A percentile compares a stretch with the other conserved stretches of the same genome.
Conservation (phyloP, 2,329 filamentous ascomycete genomes). For the Macroventuria anomochaeta region DNA sequence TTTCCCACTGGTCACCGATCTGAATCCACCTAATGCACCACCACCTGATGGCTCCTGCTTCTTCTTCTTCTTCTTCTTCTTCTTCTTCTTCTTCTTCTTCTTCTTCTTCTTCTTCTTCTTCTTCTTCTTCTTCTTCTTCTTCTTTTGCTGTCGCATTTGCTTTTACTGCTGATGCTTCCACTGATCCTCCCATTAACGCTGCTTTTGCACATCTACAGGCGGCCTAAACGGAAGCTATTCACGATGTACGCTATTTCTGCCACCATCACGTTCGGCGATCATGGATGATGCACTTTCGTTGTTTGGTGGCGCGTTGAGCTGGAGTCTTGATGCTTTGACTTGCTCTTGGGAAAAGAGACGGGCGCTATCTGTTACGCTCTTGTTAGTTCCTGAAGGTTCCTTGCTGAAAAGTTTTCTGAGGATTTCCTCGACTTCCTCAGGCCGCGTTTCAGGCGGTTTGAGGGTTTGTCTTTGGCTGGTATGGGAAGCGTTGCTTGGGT, state of each 20-base stretch:
- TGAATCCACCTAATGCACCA: neutral
- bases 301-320: neutral
- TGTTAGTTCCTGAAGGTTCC: neutral
- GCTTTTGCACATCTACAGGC: neutral
- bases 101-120: too few species aligned
- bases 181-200: neutral
- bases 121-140: too few species aligned
- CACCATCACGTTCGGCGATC: neutral
- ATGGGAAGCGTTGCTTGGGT: too few species aligned
- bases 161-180: neutral
- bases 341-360: neutral
- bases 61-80: too few species aligned
- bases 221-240: neutral
- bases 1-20: neutral
- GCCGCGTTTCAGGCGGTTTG: neutral
- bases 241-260: too few species aligned
- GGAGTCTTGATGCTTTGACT: neutral
- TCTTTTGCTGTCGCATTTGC: too few species aligned
- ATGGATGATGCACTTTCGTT: neutral
- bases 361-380: neutral
- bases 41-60: too few species aligned
- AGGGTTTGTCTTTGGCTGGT: neutral
- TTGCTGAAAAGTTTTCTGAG: neutral
- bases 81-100: too few species aligned
- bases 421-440: neutral